These are phyloP conservation scores for Fusarium buxicola DNA, from an alignment of 2,329 filamentous ascomycete genomes.

Conservation along the genomic window DNA sequence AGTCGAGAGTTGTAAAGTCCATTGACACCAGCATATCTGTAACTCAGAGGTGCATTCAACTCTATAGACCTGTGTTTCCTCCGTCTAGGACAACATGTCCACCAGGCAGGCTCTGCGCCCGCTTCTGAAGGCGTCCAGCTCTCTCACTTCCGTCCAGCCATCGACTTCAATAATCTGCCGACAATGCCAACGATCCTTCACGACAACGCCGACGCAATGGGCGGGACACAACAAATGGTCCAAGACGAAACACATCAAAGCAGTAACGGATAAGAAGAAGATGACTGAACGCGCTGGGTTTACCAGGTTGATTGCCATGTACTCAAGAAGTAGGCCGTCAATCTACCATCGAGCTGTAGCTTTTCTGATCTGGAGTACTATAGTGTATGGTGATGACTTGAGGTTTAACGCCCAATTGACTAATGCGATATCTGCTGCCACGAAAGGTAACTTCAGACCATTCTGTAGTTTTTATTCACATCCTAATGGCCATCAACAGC, in stretches of 20 bases:
- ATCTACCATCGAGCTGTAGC: neutral
- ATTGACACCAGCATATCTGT: slow-evolving; percentile 26
- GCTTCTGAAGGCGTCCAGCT: slow-evolving; percentile 24
- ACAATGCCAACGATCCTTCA: slow-evolving; percentile 62
- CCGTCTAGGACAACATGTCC: slow-evolving; percentile 32
- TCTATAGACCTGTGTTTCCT: neutral
- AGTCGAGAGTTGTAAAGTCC: neutral
- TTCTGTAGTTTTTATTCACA: neutral
- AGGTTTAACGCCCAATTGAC: slow-evolving; percentile 81
- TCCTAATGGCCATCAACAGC: slow-evolving; percentile 53
- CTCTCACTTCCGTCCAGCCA: slow-evolving; percentile 15
- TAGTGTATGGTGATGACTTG: slow-evolving; percentile 81
- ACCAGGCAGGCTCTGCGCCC: slow-evolving; percentile 22
- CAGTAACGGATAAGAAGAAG: slow-evolving; percentile 83
- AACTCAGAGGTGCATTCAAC: neutral
- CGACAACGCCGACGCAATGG: slow-evolving; percentile 55
- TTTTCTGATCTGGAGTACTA: slow-evolving; percentile 34
- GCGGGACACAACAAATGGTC: slow-evolving; percentile 95
- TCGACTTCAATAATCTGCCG: slow-evolving; percentile 54
- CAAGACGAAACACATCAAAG: slow-evolving; percentile 96
- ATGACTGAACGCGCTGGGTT: slow-evolving; percentile 76
- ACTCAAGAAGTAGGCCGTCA: slow-evolving; percentile 73
- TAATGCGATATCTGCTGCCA: slow-evolving; percentile 78
- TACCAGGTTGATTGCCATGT: slow-evolving; percentile 77
- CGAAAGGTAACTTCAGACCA: slow-evolving; percentile 69